phyloP scores from a whole-genome alignment of 192 early-diverging fungal species.

The Podila clonocystis region DNA sequence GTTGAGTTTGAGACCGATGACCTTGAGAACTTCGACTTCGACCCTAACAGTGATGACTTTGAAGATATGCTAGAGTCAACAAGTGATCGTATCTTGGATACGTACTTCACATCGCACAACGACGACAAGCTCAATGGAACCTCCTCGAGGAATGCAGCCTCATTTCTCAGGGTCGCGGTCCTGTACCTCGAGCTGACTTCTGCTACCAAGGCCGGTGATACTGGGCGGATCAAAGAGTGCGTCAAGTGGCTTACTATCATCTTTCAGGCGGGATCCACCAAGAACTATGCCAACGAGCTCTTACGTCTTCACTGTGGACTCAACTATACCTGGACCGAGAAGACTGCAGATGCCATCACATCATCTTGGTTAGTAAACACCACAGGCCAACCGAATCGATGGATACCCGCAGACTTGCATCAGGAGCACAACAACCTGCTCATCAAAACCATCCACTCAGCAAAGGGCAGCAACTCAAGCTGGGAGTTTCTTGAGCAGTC shows the following conservation, averaged over 20 bases:
- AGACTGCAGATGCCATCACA: background rate
- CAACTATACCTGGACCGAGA: slow-evolving; percentile 3
- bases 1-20: background rate
- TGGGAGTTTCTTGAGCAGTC: too few species aligned
- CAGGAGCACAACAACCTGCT: slow-evolving; percentile 34
- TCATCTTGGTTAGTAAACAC: slow-evolving; percentile 25
- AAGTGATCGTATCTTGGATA: background rate
- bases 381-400: slow-evolving; percentile 6
- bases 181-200: background rate
- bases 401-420: slow-evolving; percentile 20
- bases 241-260: slow-evolving; percentile 10
- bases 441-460: too few species aligned
- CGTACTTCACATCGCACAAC: background rate
- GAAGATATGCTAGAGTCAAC: background rate
- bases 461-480: too few species aligned
- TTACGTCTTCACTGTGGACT: slow-evolving; percentile 12
- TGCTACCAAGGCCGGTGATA: background rate
- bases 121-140: background rate
- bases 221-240: background rate
- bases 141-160: slow-evolving; percentile 2
- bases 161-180: background rate
- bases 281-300: slow-evolving; percentile 18
- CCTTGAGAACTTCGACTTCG: background rate
- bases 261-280: slow-evolving; percentile 13
- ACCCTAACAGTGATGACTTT: background rate